phyloP scores from a whole-genome alignment of 495 filamentous ascomycete species.

The Staphylotrichum tortipilum region DNA sequence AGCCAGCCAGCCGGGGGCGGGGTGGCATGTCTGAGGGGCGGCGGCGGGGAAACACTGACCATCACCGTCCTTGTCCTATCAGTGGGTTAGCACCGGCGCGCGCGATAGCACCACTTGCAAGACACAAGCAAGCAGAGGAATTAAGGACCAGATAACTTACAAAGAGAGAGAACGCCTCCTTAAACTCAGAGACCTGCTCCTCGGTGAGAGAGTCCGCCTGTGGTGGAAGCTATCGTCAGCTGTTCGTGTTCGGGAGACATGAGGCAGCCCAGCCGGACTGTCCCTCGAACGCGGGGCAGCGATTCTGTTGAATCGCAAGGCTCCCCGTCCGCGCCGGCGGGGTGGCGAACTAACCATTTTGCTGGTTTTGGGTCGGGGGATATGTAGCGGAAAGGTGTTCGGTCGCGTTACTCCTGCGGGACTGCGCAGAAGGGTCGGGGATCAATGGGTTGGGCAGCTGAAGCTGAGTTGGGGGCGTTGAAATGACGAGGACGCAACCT shows the following conservation, averaged over 20 bases:
- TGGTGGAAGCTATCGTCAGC: constrained; percentile 16
- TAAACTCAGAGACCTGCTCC: constrained; percentile 99
- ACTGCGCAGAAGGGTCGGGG: constrained; percentile 3
- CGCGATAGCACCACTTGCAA: no score
- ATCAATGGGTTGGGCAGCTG: constrained; percentile 3
- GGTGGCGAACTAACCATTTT: constrained; percentile 19
- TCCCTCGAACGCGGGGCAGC: constrained; percentile 24
- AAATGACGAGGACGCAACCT: constrained; percentile 17
- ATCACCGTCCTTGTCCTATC: constrained; percentile 99
- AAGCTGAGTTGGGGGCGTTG: constrained; percentile 5
- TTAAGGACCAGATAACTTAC: constrained; percentile 51
- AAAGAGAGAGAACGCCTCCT: constrained; percentile 99
- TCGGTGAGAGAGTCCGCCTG: constrained; percentile 92
- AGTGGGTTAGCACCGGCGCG: constrained; percentile 4
- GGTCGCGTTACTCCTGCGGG: neutral
- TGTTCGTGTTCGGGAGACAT: constrained; percentile 3
- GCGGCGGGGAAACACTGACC: constrained; percentile 63
- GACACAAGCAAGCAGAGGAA: neutral
- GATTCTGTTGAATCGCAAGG: neutral
- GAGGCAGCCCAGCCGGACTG: constrained; percentile 6
- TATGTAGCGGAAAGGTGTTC: neutral
- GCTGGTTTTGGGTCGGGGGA: neutral
- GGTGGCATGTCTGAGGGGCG: neutral
- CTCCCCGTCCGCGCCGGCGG: no score
- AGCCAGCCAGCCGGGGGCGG: no score